Evolutionary conservation across 805 yeast genomes (phyloP), one percentile per base, ranked within the genome.

Genomic region (Tetrapisispora fleetii): DNA sequence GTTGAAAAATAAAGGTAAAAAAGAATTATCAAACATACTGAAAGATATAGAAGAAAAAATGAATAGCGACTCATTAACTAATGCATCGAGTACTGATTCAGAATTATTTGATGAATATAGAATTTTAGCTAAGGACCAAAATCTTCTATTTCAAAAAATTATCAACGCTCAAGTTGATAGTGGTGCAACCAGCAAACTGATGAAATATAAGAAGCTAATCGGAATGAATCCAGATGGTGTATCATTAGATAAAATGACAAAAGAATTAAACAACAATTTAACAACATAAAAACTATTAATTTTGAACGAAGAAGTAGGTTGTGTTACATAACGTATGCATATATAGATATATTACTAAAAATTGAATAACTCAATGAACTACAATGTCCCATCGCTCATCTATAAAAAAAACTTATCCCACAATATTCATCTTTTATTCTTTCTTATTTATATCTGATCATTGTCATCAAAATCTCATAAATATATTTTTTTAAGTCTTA

Each of bases 151-250:
- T 18, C 68, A 72, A 47, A 71, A 73, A 46, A 74, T 86, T n/a
- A 76, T 82, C 9, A 71, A 74, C 57, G 75, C 76, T 0, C 72
- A 72, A 18, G 63, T 67, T 28, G 74, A 70, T 32, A 63, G 75
- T 37, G 76, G 72, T 63, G 44, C 60, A 3, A 70, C 75, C 11
- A 71, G 69, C 33, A 83, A 81, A 63, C 81, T 86, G 79, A 77
- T 79, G 58, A 87, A 86, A 62, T 84, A 90, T 70, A 75, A 95
- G 53, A 80, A 80, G 58, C 71, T 91, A 52, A 81, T 93, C 62
- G 95, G 86, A 3, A 37, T 13, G 27, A 37, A 37, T 18, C 24
- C 81, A 19, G 93, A 86, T 51, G 91, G 85, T 51, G 81, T 85
- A 30, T 72, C 88, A 50, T 71, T 91, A 45, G 91, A 85, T 54